phyloP scores from a whole-genome alignment of 768 basidiomycete species.

The Lepiota brunneoincarnata region DNA sequence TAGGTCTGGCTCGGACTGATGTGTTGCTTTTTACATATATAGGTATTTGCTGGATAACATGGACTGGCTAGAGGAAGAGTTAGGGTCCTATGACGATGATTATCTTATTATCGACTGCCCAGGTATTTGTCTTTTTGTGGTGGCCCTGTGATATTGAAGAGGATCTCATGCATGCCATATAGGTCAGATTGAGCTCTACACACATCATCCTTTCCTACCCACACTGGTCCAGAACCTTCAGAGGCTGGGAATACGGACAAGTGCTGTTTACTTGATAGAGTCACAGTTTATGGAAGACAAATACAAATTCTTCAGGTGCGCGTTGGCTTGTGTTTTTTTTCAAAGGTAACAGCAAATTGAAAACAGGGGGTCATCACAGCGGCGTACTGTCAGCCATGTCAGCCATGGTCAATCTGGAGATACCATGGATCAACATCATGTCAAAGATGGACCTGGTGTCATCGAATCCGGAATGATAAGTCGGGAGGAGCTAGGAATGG shows the following conservation, averaged over 20 bases:
- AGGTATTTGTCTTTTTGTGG: slow-evolving; percentile 39
- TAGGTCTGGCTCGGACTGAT: slow-evolving; percentile 3
- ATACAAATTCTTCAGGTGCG: slow-evolving; percentile 93
- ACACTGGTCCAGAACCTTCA: slow-evolving; percentile 75
- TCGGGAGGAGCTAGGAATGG: slow-evolving; percentile 68
- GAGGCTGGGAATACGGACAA: slow-evolving; percentile 80
- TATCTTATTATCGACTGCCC: slow-evolving; percentile 94
- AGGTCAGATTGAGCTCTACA: slow-evolving; percentile 99
- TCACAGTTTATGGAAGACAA: slow-evolving; percentile 99
- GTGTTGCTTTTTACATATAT: not conserved
- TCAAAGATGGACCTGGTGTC: slow-evolving; percentile 99
- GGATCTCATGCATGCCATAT: not conserved
- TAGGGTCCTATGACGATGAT: slow-evolving; percentile 94
- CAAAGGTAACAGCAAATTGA: not conserved
- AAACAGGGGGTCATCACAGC: slow-evolving; percentile 33
- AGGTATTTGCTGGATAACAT: slow-evolving; percentile 97
- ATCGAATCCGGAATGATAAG: slow-evolving; percentile 54
- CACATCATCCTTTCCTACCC: slow-evolving; percentile 96
- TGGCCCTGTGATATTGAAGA: not conserved
- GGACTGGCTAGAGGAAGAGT: slow-evolving; percentile 97
- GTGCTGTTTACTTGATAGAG: slow-evolving; percentile 90
- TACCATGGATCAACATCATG: slow-evolving; percentile 97
- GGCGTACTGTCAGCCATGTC: slow-evolving; percentile 98
- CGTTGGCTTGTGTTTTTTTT: not conserved
- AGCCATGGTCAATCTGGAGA: slow-evolving; percentile 96